A percentile compares a stretch with the other conserved stretches of the same genome.
These are phyloP conservation scores for Chrysanthemum seticuspe DNA, from an alignment of 129 eudicot genomes.

Conservation along the genomic window DNA sequence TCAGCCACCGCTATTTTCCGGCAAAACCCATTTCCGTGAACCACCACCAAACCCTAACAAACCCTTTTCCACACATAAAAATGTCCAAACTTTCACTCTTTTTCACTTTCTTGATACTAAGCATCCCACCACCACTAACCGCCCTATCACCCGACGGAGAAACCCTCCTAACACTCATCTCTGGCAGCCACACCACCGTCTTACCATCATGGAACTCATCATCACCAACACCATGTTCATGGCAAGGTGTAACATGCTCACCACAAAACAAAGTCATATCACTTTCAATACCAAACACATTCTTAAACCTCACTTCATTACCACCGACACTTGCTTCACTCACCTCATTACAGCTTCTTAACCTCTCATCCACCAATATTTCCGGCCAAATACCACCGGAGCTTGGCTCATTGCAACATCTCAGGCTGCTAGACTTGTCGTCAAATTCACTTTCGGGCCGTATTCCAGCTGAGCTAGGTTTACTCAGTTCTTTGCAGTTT, in stretches of 20 bases:
- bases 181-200: conserved; percentile 44
- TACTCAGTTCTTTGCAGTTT: conserved; percentile 59
- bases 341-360: conserved; percentile 79
- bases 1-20: conserved; percentile 14
- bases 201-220: conserved; percentile 87
- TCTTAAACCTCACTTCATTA: conserved; percentile 74
- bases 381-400: conserved; percentile 85
- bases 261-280: conserved; percentile 81
- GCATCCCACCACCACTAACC: conserved; percentile 12
- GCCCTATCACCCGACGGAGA: conserved; percentile 79
- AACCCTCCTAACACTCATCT: conserved; percentile 66
- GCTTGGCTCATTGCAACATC: conserved; percentile 51
- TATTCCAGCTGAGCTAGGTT: conserved; percentile 67
- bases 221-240: conserved; percentile 77
- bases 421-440: conserved; percentile 73
- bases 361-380: conserved; percentile 86
- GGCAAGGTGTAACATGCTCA: conserved; percentile 90
- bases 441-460: conserved; percentile 64
- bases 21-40: conserved; percentile 11
- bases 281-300: conserved; percentile 73
- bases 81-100: conserved; percentile 37
- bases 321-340: conserved; percentile 75
- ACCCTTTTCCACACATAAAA: conserved; percentile 13
- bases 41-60: conserved; percentile 31
- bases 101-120: conserved; percentile 30